phyloP scores from a whole-genome alignment of 371 early-diverging fungal genomes.

The Synchytrium microbalum region DNA sequence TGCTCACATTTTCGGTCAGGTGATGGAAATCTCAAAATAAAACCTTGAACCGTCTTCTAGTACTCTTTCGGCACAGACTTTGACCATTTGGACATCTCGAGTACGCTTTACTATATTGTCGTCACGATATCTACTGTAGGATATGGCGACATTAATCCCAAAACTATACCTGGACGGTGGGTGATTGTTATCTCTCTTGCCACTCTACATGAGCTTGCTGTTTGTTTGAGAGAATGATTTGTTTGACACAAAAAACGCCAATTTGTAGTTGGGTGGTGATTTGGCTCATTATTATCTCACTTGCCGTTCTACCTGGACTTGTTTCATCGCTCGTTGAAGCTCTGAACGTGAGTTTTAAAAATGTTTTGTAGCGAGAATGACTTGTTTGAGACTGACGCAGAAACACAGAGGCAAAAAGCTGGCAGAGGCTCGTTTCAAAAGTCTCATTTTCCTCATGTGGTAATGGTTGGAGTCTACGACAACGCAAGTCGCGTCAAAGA shows the following conservation, averaged over 20 bases:
- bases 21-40: no score
- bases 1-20: no score
- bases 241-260: no score
- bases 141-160: conserved; percentile 70
- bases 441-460: conserved; percentile 46
- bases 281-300: conserved; percentile 54
- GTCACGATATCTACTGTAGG: conserved; percentile 68
- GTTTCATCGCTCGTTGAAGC: conserved; percentile 29
- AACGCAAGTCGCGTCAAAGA: conserved; percentile 45
- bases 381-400: no score
- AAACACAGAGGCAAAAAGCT: no score
- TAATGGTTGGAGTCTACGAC: conserved; percentile 54
- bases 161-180: conserved; percentile 48
- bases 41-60: no score
- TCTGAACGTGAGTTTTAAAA: background rate
- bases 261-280: no score
- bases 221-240: no score
- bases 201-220: conserved; percentile 51
- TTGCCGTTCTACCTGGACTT: conserved; percentile 55
- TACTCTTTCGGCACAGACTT: background rate
- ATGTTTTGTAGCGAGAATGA: conserved; percentile 48
- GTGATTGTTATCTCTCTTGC: conserved; percentile 61
- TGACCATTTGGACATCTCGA: conserved; percentile 10
- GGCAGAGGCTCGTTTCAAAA: conserved; percentile 35
- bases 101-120: conserved; percentile 21